A percentile compares a stretch with the other conserved stretches of the same genome.
Evolutionary conservation across 2,329 filamentous ascomycete species (phyloP).

Genomic region (Cryphonectria carpinicola): DNA sequence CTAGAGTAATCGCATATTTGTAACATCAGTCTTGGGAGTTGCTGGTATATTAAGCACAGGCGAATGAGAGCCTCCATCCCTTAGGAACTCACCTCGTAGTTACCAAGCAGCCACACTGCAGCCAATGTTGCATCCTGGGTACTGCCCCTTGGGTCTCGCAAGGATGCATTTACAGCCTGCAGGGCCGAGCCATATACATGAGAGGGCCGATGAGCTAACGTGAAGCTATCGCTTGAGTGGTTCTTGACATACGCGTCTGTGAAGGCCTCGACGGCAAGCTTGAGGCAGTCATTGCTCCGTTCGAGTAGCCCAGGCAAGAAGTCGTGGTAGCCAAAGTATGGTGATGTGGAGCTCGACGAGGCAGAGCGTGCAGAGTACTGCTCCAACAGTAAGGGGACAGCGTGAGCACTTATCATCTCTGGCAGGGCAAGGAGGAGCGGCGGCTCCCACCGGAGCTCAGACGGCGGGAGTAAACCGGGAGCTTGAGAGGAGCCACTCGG

Average conservation of each 20-base stretch:
- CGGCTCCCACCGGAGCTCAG: background rate
- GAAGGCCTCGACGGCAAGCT: slow-evolving; percentile 11
- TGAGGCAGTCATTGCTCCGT: background rate
- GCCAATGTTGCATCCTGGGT: slow-evolving; percentile 1
- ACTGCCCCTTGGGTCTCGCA: background rate
- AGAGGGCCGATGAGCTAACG: background rate
- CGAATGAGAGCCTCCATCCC: background rate
- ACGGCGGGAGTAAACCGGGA: no score
- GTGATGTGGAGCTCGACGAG: background rate
- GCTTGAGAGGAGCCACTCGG: background rate
- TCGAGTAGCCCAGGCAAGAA: background rate
- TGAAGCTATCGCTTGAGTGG: background rate
- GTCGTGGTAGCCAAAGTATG: background rate
- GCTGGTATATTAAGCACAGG: background rate
- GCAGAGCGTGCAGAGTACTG: slow-evolving; percentile 1
- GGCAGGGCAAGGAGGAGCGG: background rate
- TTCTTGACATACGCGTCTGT: background rate
- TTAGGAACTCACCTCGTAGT: slow-evolving; percentile 3
- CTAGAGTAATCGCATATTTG: background rate
- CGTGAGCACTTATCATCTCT: slow-evolving; percentile 1
- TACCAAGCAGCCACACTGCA: slow-evolving; percentile 10
- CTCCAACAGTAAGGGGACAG: background rate
- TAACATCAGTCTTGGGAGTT: background rate
- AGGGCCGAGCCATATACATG: background rate
- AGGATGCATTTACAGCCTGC: background rate